These are phyloP conservation scores for Entonaema liquescens DNA, from an alignment of 495 filamentous ascomycete species.

Conservation along the genomic window DNA sequence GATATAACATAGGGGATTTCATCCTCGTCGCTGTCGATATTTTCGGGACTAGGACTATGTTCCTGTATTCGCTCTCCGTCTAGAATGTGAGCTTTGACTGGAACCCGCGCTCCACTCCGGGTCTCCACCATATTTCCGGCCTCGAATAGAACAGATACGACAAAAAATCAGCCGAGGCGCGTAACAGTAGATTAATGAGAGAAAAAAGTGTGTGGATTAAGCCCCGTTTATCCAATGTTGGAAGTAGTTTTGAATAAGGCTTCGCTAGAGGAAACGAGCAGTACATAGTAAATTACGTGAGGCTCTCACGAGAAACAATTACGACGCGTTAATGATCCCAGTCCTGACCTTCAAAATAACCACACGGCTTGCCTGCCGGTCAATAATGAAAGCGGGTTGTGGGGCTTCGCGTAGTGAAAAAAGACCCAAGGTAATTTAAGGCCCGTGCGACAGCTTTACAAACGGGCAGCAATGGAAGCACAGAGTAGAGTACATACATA, in stretches of 20 bases:
- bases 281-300: neutral
- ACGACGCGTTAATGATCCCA: neutral
- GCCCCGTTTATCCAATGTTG: neutral
- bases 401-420: neutral
- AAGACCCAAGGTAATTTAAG: neutral
- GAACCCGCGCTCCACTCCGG: constrained; percentile 21
- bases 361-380: neutral
- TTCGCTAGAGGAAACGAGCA: neutral
- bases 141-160: neutral
- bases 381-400: neutral
- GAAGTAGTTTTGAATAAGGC: neutral
- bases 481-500: neutral
- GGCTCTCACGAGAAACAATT: neutral
- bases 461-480: no score
- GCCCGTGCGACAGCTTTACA: neutral
- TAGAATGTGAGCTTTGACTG: constrained; percentile 1
- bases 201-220: neutral
- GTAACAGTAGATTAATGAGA: neutral
- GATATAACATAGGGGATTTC: constrained; percentile 16
- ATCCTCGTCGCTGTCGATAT: constrained; percentile 26
- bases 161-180: neutral
- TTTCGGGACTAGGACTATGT: constrained; percentile 9
- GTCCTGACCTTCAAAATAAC: neutral
- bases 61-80: neutral
- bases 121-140: constrained; percentile 28